A percentile compares a stretch with the other conserved stretches of the same genome.
phyloP scores from a whole-genome alignment of 257 asterid genomes.

The Nicotiana noctiflora region DNA sequence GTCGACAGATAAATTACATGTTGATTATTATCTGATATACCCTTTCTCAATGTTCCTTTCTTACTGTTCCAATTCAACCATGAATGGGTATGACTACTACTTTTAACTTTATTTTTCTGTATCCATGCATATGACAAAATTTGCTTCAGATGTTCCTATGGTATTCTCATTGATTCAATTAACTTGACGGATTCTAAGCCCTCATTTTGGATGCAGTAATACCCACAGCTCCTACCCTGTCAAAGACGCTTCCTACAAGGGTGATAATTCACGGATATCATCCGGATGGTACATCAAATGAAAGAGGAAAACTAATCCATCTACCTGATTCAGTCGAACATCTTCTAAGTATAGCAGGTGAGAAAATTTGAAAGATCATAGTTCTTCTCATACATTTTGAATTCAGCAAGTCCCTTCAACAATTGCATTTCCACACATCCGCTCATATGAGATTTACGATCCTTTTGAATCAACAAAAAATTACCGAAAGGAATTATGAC shows the following conservation, averaged over 20 bases:
- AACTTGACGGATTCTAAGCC: not conserved
- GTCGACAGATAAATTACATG: no score
- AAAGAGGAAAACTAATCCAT: conserved; percentile 59
- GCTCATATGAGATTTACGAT: not conserved
- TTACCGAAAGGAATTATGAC: no score
- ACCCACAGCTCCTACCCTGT: conserved; percentile 15
- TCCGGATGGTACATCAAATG: conserved; percentile 45
- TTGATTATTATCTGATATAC: no score
- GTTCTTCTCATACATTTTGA: not conserved
- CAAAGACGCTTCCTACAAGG: conserved; percentile 39
- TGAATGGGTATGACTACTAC: no score
- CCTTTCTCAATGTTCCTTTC: no score
- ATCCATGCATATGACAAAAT: not conserved
- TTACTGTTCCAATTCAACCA: no score
- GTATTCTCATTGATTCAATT: not conserved
- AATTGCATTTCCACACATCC: not conserved
- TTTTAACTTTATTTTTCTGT: not conserved
- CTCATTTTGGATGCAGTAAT: conserved; percentile 29
- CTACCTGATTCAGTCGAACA: conserved; percentile 71
- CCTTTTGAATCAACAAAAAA: no score
- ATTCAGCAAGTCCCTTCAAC: not conserved
- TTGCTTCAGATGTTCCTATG: not conserved
- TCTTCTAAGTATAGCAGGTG: conserved; percentile 70
- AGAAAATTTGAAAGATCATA: not conserved
- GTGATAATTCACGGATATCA: conserved; percentile 82